Conservation (phyloP, 495 filamentous ascomycete genomes). For the Amorphotheca resinae region DNA sequence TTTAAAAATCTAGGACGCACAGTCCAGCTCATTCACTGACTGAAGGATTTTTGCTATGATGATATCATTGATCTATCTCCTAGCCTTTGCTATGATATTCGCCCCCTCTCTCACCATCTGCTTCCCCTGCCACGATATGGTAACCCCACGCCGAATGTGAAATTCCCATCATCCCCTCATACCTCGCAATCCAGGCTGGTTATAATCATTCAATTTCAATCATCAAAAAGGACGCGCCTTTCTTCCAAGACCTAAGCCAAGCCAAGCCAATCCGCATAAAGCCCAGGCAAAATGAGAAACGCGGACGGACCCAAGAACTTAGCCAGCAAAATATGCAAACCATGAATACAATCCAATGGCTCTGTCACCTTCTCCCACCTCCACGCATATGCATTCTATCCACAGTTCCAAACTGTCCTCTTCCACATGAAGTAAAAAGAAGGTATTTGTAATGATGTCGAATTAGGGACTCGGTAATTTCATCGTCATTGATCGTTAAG, state of each 20-base stretch:
- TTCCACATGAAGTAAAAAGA: slow-evolving; percentile 6
- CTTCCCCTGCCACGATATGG: neutral
- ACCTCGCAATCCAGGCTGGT: slow-evolving; percentile 22
- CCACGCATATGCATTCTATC: slow-evolving; percentile 1
- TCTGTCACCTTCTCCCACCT: neutral
- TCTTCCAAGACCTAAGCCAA: slow-evolving; percentile 1
- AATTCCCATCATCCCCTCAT: slow-evolving; percentile 18
- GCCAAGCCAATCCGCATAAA: slow-evolving; percentile 3
- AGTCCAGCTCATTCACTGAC: too few relatives aligned
- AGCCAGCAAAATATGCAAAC: slow-evolving; percentile 6
- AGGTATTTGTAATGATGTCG: slow-evolving; percentile 13
- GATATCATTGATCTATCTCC: neutral
- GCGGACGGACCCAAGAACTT: slow-evolving; percentile 15
- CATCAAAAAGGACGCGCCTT: slow-evolving; percentile 1
- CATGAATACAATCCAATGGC: slow-evolving; percentile 20
- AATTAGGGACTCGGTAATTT: slow-evolving; percentile 20
- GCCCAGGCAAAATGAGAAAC: slow-evolving; percentile 11
- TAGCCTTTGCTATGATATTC: neutral
- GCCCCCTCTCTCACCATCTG: neutral
- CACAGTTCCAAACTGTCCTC: neutral
- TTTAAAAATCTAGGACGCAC: too few relatives aligned
- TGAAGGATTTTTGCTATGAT: neutral
- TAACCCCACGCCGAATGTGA: slow-evolving; percentile 1
- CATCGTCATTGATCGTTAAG: slow-evolving; percentile 20
- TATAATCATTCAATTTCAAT: slow-evolving; percentile 17